A percentile compares a stretch with the other conserved stretches of the same genome.
Conservation (phyloP, 306 rosid genomes). For the Geum urbanum region DNA sequence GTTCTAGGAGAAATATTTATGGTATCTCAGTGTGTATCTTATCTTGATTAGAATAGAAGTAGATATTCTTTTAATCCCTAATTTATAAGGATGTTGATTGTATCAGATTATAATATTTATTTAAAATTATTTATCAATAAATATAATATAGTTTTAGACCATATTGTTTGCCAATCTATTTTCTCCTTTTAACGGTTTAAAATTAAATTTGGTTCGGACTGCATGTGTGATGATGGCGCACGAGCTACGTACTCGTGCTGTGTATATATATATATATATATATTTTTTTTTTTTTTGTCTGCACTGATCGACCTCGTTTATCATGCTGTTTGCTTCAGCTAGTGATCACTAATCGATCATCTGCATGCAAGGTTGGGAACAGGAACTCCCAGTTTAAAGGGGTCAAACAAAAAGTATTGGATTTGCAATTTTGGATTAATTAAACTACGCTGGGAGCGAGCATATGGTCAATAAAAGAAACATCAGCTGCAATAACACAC, state of each 20-base stretch:
- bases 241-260: neutral
- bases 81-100: too few species aligned
- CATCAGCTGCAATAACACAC: neutral
- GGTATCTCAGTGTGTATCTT: too few species aligned
- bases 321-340: neutral
- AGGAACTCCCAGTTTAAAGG: conserved; percentile 6
- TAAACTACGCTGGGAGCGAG: neutral
- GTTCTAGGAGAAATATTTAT: too few species aligned
- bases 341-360: neutral
- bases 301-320: neutral
- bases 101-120: too few species aligned
- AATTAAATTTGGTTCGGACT: neutral
- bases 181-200: too few species aligned
- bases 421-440: neutral
- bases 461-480: neutral
- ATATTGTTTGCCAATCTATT: too few species aligned
- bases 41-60: too few species aligned
- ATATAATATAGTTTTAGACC: too few species aligned
- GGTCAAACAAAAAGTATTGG: neutral
- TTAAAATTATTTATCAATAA: too few species aligned
- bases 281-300: too few species aligned
- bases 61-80: too few species aligned
- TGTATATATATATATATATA: too few species aligned
- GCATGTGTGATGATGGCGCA: neutral
- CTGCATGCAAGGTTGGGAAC: neutral